Evolutionary conservation across 306 rosid genomes (phyloP), one percentile per base, ranked within the genome.

Genomic region (Pyrus communis): DNA sequence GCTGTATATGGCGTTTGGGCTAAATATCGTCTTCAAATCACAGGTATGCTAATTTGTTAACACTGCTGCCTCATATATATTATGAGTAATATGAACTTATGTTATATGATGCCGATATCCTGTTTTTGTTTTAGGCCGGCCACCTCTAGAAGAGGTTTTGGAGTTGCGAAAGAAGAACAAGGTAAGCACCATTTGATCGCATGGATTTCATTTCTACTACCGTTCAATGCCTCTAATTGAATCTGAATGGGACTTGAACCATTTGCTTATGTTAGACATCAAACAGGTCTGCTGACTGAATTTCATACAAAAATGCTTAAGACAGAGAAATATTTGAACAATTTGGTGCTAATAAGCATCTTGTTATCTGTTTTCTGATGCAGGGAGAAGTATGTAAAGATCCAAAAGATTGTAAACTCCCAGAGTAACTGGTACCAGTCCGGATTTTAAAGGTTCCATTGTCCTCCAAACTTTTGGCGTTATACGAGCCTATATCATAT

Each of bases 1-100:
- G 85, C 86, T 5, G n/a, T 90, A 61, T 95, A 95, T 49, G 76
- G 90, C 51, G 71, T 90, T 75, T 92, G 97, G 99, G 99, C 97
- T 58, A 89, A 87, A 75, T 92, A 92, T 43, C 97, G 96, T 75
- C 97, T 95, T 71, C 98, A 86, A 79, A 58, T 95, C 43, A 95
- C 97, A 59, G 93, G 97, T 89, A 80, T 79, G 49, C 61, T 54
- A 15, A 63, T 63, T 49, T 14, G 6, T 72, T 21, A 42, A 13
- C 23, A 69, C 14, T 65, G 59, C 69, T 70, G 75, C 55, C 46
- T 75, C 21, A 49, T 18, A 15, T 49, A 49, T 49, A 7, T 51
- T 51, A 51, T 51, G 21, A 51, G 5, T 17, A 10, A 58, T 58
- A n/a, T 21, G 25, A 5, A 5, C 63, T 17, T 21, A 2, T 45